Conservation (phyloP, 345 rosid species). For the Conringia planisiliqua region DNA sequence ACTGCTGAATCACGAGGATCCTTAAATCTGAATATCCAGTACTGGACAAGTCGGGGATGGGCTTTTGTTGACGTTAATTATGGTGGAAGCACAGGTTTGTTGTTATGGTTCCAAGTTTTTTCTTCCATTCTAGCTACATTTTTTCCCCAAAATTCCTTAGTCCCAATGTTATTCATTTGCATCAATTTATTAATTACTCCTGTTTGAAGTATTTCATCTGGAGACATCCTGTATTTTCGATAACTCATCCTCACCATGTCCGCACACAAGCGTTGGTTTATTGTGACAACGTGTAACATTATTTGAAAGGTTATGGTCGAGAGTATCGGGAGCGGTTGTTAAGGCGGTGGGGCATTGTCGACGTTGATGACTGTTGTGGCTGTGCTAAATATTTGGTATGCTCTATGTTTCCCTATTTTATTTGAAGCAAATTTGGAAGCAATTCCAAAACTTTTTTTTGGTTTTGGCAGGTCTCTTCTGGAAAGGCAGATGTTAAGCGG, state of each 20-base stretch:
- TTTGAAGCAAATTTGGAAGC: neutral
- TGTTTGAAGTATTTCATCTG: neutral
- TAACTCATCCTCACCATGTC: neutral
- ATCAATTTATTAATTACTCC: neutral
- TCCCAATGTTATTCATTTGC: too few species aligned
- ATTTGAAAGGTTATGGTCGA: conserved; percentile 81
- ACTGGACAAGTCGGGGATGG: conserved; percentile 99
- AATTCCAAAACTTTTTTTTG: neutral
- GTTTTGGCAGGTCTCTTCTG: conserved; percentile 61
- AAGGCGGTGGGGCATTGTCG: conserved; percentile 84
- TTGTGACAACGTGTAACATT: conserved; percentile 8
- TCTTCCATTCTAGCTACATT: neutral
- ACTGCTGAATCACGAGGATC: conserved; percentile 75
- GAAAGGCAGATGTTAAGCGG: conserved; percentile 65
- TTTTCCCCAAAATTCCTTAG: too few species aligned
- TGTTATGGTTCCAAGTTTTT: neutral
- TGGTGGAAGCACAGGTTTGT: conserved; percentile 99
- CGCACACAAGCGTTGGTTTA: neutral
- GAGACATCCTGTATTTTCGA: neutral
- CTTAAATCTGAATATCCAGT: conserved; percentile 72
- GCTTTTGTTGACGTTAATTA: conserved; percentile 93
- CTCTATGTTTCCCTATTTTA: neutral
- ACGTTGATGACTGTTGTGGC: conserved; percentile 93
- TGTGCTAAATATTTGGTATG: conserved; percentile 88
- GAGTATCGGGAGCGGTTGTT: conserved; percentile 86